Evolutionary conservation across 2,329 filamentous ascomycete species (phyloP), one percentile per base, ranked within the genome.

Genomic region (Aspergillus phoenicis): DNA sequence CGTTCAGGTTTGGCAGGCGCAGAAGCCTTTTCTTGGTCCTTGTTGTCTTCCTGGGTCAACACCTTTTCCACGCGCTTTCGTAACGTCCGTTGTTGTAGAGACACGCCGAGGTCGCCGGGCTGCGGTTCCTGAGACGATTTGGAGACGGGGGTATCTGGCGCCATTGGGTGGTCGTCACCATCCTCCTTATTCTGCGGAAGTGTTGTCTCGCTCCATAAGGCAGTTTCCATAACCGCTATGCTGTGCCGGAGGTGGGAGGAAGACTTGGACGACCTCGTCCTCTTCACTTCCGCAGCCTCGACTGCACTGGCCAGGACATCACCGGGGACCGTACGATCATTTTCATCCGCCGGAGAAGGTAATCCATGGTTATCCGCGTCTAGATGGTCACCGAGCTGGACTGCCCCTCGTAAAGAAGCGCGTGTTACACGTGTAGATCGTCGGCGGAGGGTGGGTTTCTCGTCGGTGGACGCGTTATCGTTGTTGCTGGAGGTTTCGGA

Each of bases 401-500:
- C 73, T 30, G 66, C 60, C 22, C 68, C 68, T 62, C 65, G 71
- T 57, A 78, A 58, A 36, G 77, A 79, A 60, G 75, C 71, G 73
- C 77, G 77, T 71, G 70, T 73, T 60, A 74, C 71, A 67, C 77
- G 77, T 73, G 75, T 73, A 66, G 77, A 77, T 57, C 64, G 70
- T 41, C 71, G 71, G 49, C 72, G 75, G 49, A 66, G 54, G 11
- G 66, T 60, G 28, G 70, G 66, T 62, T 74, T 73, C 61, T 77
- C 74, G 49, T 77, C 73, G 28, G 63, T 65, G 11, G 68, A 71
- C 65, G 71, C 71, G 66, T 75, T 72, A 60, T 75, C 73, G 66
- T 74, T 74, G 64, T 75, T 75, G 66, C 76, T 79, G 5, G 77
- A 77, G 2, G 75, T 77, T 59, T 79, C 77, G n/a, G 77, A 80